Evolutionary conservation across 192 early-diverging fungal species (phyloP), one percentile per base, ranked within the genome.

Genomic region (Rhizoclosmatium globosum): DNA sequence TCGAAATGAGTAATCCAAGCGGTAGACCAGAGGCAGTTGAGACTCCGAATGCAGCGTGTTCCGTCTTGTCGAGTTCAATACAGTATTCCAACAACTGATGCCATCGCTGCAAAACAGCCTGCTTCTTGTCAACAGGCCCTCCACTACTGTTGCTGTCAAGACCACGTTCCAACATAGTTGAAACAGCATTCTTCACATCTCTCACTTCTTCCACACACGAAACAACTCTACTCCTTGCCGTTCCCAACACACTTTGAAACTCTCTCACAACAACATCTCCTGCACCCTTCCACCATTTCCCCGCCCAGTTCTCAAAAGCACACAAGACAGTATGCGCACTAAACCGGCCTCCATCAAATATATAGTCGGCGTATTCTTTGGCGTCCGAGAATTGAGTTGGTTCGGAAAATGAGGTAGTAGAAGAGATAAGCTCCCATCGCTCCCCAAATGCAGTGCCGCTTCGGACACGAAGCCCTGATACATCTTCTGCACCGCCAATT

Each of bases 401-500:
- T 31, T 31, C 31, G 31, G 31, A 31, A 31, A 31, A 31, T 31
- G 31, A 31, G 31, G 31, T 31, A 31, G 31, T 0, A 31, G 31
- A 31, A 0, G 31, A 31, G 31, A 31, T 1, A 53, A 13, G 50
- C 17, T 7, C 50, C 50, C 39, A n/a, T 68, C 67, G 39, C 19
- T 46, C 41, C 9, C 42, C 17, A 17, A 42, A 43, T 43, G 44
- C 67, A 42, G 15, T 19, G 46, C 13, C 11, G 3, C 11, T 64
- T 64, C 31, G 62, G 2, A 72, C 53, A 15, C 71, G 71, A 17
- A 47, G 15, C 39, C 71, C 71, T 2, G 17, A 11, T 57, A n/a
- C 17, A 58, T 72, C 71, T 72, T 72, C 71, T 15, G 47, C 71
- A 2, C 11, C 39, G 7, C 23, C 47, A 39, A 72, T 72, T 58